A percentile compares a stretch with the other conserved stretches of the same genome.
These are phyloP conservation scores for Syncephalastrum sp. DNA, from an alignment of 371 early-diverging fungal species.

Conservation along the genomic window DNA sequence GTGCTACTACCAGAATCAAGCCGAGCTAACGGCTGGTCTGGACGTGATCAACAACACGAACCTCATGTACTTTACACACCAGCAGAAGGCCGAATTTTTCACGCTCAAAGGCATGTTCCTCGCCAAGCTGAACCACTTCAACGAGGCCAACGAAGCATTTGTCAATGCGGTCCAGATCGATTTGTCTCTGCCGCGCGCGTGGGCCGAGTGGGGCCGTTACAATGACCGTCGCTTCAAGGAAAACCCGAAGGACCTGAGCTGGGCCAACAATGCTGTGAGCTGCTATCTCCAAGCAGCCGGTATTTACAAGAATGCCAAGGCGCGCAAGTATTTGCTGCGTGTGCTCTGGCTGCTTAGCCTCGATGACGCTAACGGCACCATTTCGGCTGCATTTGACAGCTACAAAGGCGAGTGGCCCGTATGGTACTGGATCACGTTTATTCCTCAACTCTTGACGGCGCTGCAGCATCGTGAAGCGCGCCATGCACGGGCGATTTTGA, in stretches of 20 bases:
- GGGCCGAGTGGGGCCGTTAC: conserved; percentile 98
- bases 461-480: conserved; percentile 78
- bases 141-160: conserved; percentile 93
- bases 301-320: conserved; percentile 80
- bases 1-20: conserved; percentile 87
- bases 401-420: conserved; percentile 90
- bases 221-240: conserved; percentile 88
- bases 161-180: conserved; percentile 95
- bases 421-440: conserved; percentile 98
- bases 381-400: conserved; percentile 81
- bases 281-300: conserved; percentile 97
- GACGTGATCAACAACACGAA: conserved; percentile 99
- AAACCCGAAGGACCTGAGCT: conserved; percentile 78
- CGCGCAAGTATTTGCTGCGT: conserved; percentile 90
- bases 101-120: conserved; percentile 94
- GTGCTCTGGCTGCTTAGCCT: conserved; percentile 92
- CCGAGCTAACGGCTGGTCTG: conserved; percentile 88
- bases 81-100: conserved; percentile 98
- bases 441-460: conserved; percentile 90
- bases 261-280: conserved; percentile 91
- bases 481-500: conserved; percentile 80
- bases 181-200: conserved; percentile 84
- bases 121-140: conserved; percentile 79
- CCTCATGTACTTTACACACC: conserved; percentile 88
- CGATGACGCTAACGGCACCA: conserved; percentile 80